Conservation (phyloP, 805 yeast genomes). For the Ogataea trehaloabstinens region DNA sequence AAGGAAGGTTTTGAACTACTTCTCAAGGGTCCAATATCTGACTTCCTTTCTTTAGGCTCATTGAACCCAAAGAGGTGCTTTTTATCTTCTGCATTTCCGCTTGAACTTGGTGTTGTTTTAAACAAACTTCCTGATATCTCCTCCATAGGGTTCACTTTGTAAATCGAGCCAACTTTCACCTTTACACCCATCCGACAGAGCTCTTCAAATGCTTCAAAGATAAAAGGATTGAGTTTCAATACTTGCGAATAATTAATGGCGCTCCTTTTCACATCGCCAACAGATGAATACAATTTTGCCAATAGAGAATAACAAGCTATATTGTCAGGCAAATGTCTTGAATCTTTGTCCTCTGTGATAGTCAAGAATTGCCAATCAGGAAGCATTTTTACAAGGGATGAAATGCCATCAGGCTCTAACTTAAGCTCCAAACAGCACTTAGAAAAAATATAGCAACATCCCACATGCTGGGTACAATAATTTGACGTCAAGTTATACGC, state of each 20-base stretch:
- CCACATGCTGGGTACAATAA: slow-evolving; percentile 51
- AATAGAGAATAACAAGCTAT: slow-evolving; percentile 65
- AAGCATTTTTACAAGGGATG: slow-evolving; percentile 41
- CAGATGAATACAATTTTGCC: slow-evolving; percentile 62
- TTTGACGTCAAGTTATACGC: slow-evolving; percentile 51
- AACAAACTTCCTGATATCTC: slow-evolving; percentile 20
- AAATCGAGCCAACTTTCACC: slow-evolving; percentile 57
- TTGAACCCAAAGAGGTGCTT: slow-evolving; percentile 18
- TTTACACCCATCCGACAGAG: slow-evolving; percentile 71
- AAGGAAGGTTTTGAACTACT: slow-evolving; percentile 7
- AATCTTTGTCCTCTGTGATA: slow-evolving; percentile 5
- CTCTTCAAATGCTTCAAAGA: slow-evolving; percentile 84
- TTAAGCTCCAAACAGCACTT: slow-evolving; percentile 59
- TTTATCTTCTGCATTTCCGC: slow-evolving; percentile 8
- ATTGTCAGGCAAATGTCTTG: slow-evolving; percentile 53
- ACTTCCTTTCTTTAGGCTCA: slow-evolving; percentile 7
- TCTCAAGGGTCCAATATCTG: slow-evolving; percentile 4
- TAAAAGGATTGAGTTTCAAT: slow-evolving; percentile 68
- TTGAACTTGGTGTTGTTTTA: slow-evolving; percentile 8
- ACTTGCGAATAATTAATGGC: slow-evolving; percentile 67
- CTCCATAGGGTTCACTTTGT: slow-evolving; percentile 30
- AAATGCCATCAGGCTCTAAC: slow-evolving; percentile 59
- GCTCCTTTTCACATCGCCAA: slow-evolving; percentile 64
- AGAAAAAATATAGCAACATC: slow-evolving; percentile 76
- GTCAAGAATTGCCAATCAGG: slow-evolving; percentile 34